A percentile compares a stretch with the other conserved stretches of the same genome.
phyloP scores from a whole-genome alignment of 2,329 filamentous ascomycete species.

The Fusarium sp. region DNA sequence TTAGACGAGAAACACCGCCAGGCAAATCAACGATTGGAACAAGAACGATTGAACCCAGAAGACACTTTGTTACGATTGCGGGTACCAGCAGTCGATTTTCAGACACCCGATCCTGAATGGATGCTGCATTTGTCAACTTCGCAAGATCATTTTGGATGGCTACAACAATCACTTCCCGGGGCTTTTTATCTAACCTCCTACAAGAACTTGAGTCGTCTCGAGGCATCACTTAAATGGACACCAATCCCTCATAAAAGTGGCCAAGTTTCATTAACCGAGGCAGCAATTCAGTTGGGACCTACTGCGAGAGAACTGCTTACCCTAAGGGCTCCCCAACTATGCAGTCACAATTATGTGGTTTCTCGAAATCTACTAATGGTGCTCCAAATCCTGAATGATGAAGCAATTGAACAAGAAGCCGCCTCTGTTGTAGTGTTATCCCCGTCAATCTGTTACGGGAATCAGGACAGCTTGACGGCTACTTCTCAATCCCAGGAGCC shows the following conservation, averaged over 20 bases:
- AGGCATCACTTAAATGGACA: constrained; percentile 39
- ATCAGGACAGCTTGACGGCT: too few species aligned
- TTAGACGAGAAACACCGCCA: constrained; percentile 24
- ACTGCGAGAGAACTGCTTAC: constrained; percentile 21
- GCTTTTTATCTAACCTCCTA: constrained; percentile 4
- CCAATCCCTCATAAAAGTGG: constrained; percentile 25
- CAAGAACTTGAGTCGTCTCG: constrained; percentile 2
- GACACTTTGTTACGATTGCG: constrained; percentile 42
- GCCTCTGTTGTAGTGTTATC: background rate
- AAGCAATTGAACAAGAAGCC: constrained; percentile 36
- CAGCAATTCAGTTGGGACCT: constrained; percentile 3
- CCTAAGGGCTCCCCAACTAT: background rate
- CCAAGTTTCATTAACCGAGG: constrained; percentile 16
- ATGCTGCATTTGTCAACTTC: constrained; percentile 11
- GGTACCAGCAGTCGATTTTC: constrained; percentile 44
- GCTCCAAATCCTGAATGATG: constrained; percentile 25
- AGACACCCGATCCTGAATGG: constrained; percentile 40
- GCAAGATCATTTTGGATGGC: constrained; percentile 40
- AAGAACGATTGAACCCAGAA: constrained; percentile 43
- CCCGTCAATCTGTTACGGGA: background rate
- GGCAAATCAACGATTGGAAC: constrained; percentile 27
- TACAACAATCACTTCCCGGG: constrained; percentile 16
- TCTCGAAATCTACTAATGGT: background rate
- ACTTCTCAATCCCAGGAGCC: background rate
- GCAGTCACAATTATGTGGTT: constrained; percentile 31